Conservation (phyloP, 441 rosid species). For the Erodium trifolium region DNA sequence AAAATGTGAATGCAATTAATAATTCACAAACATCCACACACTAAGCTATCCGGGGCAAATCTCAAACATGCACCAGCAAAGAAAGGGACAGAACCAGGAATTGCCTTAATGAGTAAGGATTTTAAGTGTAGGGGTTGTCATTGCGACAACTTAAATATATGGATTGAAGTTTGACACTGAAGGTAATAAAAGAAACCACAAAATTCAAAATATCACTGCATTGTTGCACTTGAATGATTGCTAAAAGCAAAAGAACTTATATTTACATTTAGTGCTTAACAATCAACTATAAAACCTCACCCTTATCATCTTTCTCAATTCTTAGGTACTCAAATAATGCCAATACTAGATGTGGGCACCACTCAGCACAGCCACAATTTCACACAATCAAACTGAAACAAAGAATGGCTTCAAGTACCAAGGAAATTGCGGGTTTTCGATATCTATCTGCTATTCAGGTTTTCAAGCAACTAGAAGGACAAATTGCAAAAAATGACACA, state of each 20-base stretch:
- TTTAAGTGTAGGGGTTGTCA: not conserved
- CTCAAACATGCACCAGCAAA: not conserved
- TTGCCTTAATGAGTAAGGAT: not conserved
- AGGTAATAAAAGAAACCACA: slow-evolving; percentile 4
- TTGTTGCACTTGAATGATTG: not conserved
- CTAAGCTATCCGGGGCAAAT: not conserved
- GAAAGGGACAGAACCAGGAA: not conserved
- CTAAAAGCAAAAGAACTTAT: slow-evolving; percentile 3
- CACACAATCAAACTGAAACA: not conserved
- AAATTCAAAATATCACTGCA: not conserved
- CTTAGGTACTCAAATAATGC: not conserved
- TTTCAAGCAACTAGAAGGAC: not conserved
- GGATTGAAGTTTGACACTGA: not conserved
- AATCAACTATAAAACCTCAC: not conserved
- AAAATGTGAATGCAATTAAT: not conserved
- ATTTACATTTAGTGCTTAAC: not conserved
- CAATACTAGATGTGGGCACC: not conserved
- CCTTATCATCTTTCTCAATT: not conserved
- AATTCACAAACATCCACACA: not conserved
- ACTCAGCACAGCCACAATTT: not conserved
- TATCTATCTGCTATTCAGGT: not conserved
- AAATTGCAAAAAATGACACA: not conserved
- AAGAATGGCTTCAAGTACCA: not conserved
- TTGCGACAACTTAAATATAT: not conserved
- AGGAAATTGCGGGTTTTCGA: not conserved